Conservation (phyloP, 768 basidiomycete genomes). For the Lentinula sp. region DNA sequence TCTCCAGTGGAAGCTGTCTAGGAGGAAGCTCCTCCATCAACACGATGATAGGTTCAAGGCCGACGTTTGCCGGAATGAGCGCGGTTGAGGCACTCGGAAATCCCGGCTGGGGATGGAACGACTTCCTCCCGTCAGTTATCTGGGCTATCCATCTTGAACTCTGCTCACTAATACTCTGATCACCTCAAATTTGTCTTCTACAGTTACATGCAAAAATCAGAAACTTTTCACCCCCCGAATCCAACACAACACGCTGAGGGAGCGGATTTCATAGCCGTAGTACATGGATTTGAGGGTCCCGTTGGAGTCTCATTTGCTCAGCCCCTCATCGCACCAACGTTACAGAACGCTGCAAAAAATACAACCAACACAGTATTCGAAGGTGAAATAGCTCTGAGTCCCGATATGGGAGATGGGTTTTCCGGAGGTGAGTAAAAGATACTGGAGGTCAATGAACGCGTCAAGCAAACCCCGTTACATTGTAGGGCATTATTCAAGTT, state of each 20-base stretch:
- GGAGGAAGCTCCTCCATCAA: constrained; percentile 22
- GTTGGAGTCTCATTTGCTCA: constrained; percentile 12
- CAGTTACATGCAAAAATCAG: constrained; percentile 14
- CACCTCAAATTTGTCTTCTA: background rate
- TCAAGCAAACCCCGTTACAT: background rate
- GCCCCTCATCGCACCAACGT: constrained; percentile 9
- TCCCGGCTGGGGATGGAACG: constrained; percentile 26
- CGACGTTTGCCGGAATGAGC: constrained; percentile 12
- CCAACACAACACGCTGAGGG: constrained; percentile 11
- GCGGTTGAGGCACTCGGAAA: constrained; percentile 14
- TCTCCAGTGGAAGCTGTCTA: constrained; percentile 13
- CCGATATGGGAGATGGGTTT: constrained; percentile 12
- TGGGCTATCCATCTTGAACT: too few species aligned
- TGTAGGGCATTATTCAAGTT: constrained; percentile 11
- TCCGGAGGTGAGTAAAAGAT: constrained; percentile 6
- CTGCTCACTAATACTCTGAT: background rate
- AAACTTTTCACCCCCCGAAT: constrained; percentile 14
- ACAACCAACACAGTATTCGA: constrained; percentile 8
- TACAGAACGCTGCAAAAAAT: constrained; percentile 10
- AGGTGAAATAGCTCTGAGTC: constrained; percentile 7
- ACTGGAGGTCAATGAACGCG: too few species aligned
- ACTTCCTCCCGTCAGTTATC: constrained; percentile 15
- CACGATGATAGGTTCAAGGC: constrained; percentile 18
- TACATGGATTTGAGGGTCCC: constrained; percentile 12
- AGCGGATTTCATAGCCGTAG: constrained; percentile 9